Percentiles rank a stretch among this genome's conserved stretches.
Conservation (phyloP, 768 basidiomycete species). For the Rhodosporidiobolus sp. region DNA sequence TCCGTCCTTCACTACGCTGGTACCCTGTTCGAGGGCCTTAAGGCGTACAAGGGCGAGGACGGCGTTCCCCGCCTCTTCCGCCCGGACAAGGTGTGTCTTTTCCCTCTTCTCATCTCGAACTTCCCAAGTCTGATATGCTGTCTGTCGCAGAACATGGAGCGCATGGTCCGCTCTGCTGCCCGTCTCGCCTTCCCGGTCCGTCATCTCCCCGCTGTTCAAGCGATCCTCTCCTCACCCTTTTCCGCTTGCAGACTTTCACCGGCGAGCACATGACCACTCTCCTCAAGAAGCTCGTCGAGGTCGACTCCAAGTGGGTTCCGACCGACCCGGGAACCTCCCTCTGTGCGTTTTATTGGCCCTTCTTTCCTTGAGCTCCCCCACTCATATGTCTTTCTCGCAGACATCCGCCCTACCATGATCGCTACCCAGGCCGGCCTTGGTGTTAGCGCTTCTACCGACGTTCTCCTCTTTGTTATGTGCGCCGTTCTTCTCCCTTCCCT, state of each 20-base stretch:
- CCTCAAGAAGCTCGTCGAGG: conserved; percentile 76
- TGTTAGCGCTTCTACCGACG: conserved; percentile 73
- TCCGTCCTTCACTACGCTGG: conserved; percentile 92
- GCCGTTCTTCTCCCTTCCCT: background rate
- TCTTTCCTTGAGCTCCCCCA: rapidly evolving
- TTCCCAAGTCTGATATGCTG: background rate
- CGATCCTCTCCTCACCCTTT: background rate
- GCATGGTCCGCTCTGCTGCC: conserved; percentile 80
- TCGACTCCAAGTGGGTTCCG: conserved; percentile 90
- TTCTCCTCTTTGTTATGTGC: conserved; percentile 76
- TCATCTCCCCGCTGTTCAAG: background rate
- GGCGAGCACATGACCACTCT: conserved; percentile 69
- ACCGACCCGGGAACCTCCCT: conserved; percentile 80
- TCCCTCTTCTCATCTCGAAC: background rate
- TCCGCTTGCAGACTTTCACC: conserved; percentile 61
- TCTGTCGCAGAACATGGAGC: conserved; percentile 78
- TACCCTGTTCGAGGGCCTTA: conserved; percentile 85
- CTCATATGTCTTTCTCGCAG: conserved; percentile 1
- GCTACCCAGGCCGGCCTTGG: conserved; percentile 54
- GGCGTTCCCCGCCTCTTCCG: conserved; percentile 81
- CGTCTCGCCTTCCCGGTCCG: conserved; percentile 51
- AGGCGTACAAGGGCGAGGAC: conserved; percentile 72
- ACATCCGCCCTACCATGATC: conserved; percentile 77
- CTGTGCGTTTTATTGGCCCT: conserved; percentile 48
- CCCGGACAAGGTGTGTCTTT: conserved; percentile 58